These are phyloP conservation scores for Teratosphaeria epicoccoides DNA, from an alignment of 2,329 filamentous ascomycete species.

Conservation along the genomic window DNA sequence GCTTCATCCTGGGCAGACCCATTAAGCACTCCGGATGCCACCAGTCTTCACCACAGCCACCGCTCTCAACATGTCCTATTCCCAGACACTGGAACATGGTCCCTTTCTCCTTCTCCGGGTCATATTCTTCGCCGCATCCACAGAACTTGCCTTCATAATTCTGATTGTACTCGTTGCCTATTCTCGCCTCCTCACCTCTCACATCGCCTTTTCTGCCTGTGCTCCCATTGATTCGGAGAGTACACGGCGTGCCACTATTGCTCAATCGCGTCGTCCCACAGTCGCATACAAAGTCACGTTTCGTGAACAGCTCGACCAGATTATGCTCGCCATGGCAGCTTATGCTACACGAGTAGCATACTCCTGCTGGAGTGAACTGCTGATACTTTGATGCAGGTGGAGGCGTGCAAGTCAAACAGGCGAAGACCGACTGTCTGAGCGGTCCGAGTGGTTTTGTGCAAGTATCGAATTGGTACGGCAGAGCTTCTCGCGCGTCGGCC, in stretches of 20 bases:
- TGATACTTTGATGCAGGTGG: constrained; percentile 53
- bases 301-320: constrained; percentile 90
- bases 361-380: constrained; percentile 61
- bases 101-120: constrained; percentile 78
- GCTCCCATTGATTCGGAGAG: constrained; percentile 57
- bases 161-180: constrained; percentile 81
- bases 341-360: constrained; percentile 95
- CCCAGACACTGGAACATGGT: constrained; percentile 98
- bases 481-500: constrained; percentile 84
- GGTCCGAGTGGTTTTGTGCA: constrained; percentile 87
- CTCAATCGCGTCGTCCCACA: constrained; percentile 80
- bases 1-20: constrained; percentile 61
- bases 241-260: constrained; percentile 56
- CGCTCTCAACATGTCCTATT: constrained; percentile 65
- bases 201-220: constrained; percentile 70
- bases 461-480: constrained; percentile 90
- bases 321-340: constrained; percentile 93
- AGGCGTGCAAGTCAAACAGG: constrained; percentile 88
- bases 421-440: constrained; percentile 78
- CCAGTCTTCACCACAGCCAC: constrained; percentile 95
- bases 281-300: constrained; percentile 92
- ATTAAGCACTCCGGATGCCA: constrained; percentile 91
- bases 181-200: constrained; percentile 60
- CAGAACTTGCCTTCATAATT: constrained; percentile 94
- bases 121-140: constrained; percentile 77